Base-by-base conservation (phyloP, 2,329 filamentous ascomycete species). In the Parafenestella ontariensis region DNA sequence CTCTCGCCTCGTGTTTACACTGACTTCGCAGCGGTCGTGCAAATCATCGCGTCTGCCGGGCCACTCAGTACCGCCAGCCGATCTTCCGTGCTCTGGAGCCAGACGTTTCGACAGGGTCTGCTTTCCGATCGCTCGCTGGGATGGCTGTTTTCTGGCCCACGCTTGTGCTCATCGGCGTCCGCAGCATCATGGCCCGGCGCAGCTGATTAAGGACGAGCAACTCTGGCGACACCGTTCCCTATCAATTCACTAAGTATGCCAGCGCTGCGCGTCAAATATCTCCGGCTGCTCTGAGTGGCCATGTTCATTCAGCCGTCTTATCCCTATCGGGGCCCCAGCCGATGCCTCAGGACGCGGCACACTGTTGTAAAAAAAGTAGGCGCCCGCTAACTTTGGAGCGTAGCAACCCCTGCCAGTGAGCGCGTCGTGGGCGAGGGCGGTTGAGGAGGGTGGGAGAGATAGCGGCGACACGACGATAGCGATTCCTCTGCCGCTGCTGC, bases 241-340 rank as follows among this genome's bases (percentile, higher is more conserved):
- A 67, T 67, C 66, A 65, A 59, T 52, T 41, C 17, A 56, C 52
- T 52, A 61, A 60, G 61, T 61, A 55, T 64, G 55, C 50, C 54
- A 28, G 65, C 58, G 53, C 58, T 61, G 58, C 49, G 59, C 59
- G 49, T 60, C 50, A 59, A 68, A 68, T 66, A 66, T 69, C 67
- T 74, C 72, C 72, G 72, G 52, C 41, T 28, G 39, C 61, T 31
- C 42, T 70, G 62, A 74, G 50, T 74, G 72, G 72, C 58, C 53
- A 56, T 45, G n/a, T 28, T 13, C 44, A 66, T 71, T 72, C 66
- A 70, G 69, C 70, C 71, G 70, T 71, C 65, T 65, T 64, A 65
- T 73, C 64, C 68, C 69, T 69, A 74, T 75, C 72, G 69, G 69
- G 66, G 63, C 54, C 60, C 59, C 65, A 66, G 68, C 68, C 71